Conservation (phyloP, 2,329 filamentous ascomycete genomes). For the Byssochlamys sp. region DNA sequence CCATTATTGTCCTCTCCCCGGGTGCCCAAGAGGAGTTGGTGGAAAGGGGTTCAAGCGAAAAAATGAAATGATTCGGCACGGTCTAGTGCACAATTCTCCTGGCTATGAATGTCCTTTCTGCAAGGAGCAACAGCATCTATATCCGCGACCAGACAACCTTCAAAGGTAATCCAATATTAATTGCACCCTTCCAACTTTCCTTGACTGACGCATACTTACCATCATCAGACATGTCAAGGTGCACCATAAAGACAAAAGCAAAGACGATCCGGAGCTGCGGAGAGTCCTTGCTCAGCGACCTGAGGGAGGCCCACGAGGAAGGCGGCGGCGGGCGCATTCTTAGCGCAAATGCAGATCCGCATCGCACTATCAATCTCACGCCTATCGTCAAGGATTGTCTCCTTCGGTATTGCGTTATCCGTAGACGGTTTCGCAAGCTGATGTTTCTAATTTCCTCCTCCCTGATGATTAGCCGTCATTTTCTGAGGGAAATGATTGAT, state of each 20-base stretch:
- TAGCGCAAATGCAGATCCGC: constrained; percentile 5
- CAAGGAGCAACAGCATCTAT: constrained; percentile 83
- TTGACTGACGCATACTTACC: constrained; percentile 5
- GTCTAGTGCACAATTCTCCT: constrained; percentile 84
- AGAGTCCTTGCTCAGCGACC: constrained; percentile 78
- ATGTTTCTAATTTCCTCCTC: not conserved
- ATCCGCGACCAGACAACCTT: constrained; percentile 88
- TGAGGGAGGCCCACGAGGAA: constrained; percentile 71
- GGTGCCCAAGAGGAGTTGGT: constrained; percentile 50
- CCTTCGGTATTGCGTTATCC: not conserved
- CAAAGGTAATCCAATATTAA: constrained; percentile 57
- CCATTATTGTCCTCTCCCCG: constrained; percentile 52
- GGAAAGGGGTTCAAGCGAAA: constrained; percentile 60
- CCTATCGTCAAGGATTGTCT: not conserved
- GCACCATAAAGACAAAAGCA: constrained; percentile 81
- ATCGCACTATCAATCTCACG: not conserved
- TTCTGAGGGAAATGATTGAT: not conserved
- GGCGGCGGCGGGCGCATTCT: constrained; percentile 52
- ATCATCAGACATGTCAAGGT: constrained; percentile 71
- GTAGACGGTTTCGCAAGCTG: not conserved
- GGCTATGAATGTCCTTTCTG: constrained; percentile 96
- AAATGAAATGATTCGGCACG: constrained; percentile 64
- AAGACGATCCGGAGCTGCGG: constrained; percentile 70
- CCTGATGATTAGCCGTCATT: not conserved
- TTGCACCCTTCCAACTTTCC: constrained; percentile 1